Percentiles rank a stretch among this genome's conserved stretches.
phyloP scores from a whole-genome alignment of 495 filamentous ascomycete species.

The Parathielavia appendiculata region DNA sequence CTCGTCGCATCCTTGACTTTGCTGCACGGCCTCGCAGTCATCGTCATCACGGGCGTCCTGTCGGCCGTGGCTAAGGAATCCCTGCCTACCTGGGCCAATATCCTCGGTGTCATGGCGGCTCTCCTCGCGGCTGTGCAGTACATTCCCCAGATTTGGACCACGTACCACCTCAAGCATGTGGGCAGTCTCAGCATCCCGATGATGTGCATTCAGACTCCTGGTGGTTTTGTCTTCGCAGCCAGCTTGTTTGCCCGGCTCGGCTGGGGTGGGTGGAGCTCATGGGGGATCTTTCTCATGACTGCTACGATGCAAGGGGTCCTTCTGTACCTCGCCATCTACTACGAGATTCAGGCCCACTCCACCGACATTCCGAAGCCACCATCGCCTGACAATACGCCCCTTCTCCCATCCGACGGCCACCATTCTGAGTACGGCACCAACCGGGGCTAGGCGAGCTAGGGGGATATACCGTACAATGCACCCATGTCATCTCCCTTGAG shows the following conservation, averaged over 20 bases:
- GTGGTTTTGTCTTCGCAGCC: constrained; percentile 78
- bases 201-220: constrained; percentile 98
- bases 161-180: constrained; percentile 73
- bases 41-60: constrained; percentile 61
- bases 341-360: constrained; percentile 47
- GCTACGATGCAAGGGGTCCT: constrained; percentile 81
- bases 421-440: constrained; percentile 28
- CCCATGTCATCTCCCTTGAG: not conserved
- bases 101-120: constrained; percentile 71
- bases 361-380: constrained; percentile 13
- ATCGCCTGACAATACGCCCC: constrained; percentile 37
- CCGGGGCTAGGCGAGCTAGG: constrained; percentile 21
- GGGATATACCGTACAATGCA: constrained; percentile 13
- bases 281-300: constrained; percentile 82
- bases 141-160: constrained; percentile 89
- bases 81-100: constrained; percentile 72
- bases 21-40: constrained; percentile 61
- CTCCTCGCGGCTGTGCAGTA: constrained; percentile 85
- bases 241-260: constrained; percentile 81
- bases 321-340: constrained; percentile 72
- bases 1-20: constrained; percentile 63
- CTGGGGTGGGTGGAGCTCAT: constrained; percentile 84
- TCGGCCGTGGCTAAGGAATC: constrained; percentile 50
- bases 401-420: constrained; percentile 37
- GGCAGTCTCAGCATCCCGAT: constrained; percentile 90